Base-by-base conservation (phyloP, 2,329 filamentous ascomycete genomes). In the Pseudogymnoascus sp. region DNA sequence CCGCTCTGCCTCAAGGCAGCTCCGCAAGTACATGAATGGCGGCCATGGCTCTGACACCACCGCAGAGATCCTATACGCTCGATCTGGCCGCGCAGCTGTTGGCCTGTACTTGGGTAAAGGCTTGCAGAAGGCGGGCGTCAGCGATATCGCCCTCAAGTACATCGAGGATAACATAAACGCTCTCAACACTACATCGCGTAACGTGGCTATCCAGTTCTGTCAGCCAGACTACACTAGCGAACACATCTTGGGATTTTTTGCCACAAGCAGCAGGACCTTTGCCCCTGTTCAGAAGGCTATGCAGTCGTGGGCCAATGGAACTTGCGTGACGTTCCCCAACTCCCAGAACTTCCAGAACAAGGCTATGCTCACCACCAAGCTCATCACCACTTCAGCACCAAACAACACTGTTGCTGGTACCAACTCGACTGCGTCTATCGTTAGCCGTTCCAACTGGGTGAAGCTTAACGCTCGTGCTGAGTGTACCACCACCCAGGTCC, bases 61-160 rank as follows among this genome's bases (percentile, higher is more conserved):
- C 18, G 63, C 70, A 6, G 64, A 68, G 39, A 68, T 73, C 28
- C 60, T 75, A 20, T 75, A 69, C 64, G 71, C 66, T 6, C 69
- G 67, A 62, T 69, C 66, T 53, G 69, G 66, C 2, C 66, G 67
- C 39, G 68, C 68, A 37, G 68, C 68, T 11, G 61, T 73, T 20
- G 73, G 74, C 50, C 36, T 75, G 43, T 75, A 75, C 61, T 69
- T 75, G n/a, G 73, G 74, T 63, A 67, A 66, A 62, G 65, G 66
- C 8, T 58, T 69, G 30, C 64, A 65, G 59, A 64, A 58, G 59
- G 63, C 61, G 41, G 61, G 22, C 58, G 58, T 9, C 37, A 62
- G 6, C 18, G 39, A 2, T 37, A 61, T 22, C 62, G 66, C 20
- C 1, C 60, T 66, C 6, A 33, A 64, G 8, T 58, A 62, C 18